Base-by-base conservation (phyloP, 768 basidiomycete species). In the Mycena epipterygia region DNA sequence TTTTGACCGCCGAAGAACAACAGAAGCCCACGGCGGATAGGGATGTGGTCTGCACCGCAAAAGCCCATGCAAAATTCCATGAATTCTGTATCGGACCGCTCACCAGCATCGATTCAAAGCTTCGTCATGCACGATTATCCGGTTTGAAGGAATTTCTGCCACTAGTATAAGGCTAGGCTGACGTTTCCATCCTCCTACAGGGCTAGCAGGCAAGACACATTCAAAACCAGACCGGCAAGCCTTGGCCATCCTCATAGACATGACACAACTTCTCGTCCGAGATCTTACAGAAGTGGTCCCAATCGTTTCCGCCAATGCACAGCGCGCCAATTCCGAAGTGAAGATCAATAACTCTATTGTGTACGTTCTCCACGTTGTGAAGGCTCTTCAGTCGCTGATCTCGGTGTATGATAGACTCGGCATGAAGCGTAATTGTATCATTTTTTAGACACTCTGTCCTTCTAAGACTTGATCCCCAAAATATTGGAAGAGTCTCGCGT, bases 401-500 rank as follows among this genome's bases (percentile, higher is more conserved):
- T 1, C 14, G 35, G 29, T 7, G 29, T 33, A 2, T 14, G 13
- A 12, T 19, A 64, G 63, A 42, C 23, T 64, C 19, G 63, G 63
- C 51, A 64, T 64, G 63, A 64, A 64, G 48, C 27, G 63, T 64
- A 55, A 53, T 53, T 55, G 8, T 37, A 25, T 51, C n/a, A 2
- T 42, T 41, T 21, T 52, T 19, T 21, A 5, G 16, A 17, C 35
- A 14, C 2, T 32, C 1, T 27, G 25, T 41, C 12, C 13, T 2
- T 27, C 12, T 52, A 12, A 52, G 7, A 48, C 32, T 29, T 14
- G 17, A 33, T n/a, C 12, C 1, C 21, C 32, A 64, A 52, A 52
- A n/a, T 64, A 64, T 39, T 64, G 63, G 63, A 16, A n/a, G 29
- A 33, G 51, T 32, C 63, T 64, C 21, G 51, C 51, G 25, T 64